phyloP scores from a whole-genome alignment of 768 basidiomycete species.

The Termitomyces sp. region DNA sequence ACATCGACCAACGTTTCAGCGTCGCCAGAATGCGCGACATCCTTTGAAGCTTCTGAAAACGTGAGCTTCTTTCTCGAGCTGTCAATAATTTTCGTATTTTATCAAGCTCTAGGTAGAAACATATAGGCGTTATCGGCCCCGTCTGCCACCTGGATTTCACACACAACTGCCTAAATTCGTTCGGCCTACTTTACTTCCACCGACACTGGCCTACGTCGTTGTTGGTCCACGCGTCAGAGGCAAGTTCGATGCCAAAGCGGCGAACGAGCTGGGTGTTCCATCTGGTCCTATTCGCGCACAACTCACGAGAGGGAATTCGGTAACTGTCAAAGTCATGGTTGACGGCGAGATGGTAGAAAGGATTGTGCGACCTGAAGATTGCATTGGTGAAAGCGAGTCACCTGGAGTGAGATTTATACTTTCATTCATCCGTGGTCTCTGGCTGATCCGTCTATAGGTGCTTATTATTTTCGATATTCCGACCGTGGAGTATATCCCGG shows the following conservation, averaged over 20 bases:
- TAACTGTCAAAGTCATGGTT: conserved; percentile 50
- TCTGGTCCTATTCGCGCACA: conserved; percentile 49
- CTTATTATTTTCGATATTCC: conserved; percentile 72
- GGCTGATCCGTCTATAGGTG: conserved; percentile 29
- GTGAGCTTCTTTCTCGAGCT: background rate
- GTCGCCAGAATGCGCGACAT: background rate
- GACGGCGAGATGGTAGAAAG: conserved; percentile 35
- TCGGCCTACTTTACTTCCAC: conserved; percentile 12
- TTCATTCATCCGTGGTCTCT: background rate
- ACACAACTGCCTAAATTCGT: conserved; percentile 31
- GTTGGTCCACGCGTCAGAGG: conserved; percentile 50
- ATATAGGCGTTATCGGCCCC: conserved; percentile 17
- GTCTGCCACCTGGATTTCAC: conserved; percentile 28
- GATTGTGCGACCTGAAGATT: conserved; percentile 55
- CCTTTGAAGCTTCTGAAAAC: background rate
- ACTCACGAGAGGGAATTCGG: conserved; percentile 58
- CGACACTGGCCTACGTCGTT: conserved; percentile 43
- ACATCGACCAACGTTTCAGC: background rate
- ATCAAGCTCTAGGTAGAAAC: conserved; percentile 19
- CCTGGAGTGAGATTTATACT: conserved; percentile 31
- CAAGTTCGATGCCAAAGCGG: conserved; percentile 69
- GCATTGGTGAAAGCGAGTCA: conserved; percentile 45
- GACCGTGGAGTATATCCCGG: conserved; percentile 46
- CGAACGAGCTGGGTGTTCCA: conserved; percentile 58
- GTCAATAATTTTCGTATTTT: background rate